Conservation (phyloP, 169 alveolate species). For the Plasmodium gaboni region DNA sequence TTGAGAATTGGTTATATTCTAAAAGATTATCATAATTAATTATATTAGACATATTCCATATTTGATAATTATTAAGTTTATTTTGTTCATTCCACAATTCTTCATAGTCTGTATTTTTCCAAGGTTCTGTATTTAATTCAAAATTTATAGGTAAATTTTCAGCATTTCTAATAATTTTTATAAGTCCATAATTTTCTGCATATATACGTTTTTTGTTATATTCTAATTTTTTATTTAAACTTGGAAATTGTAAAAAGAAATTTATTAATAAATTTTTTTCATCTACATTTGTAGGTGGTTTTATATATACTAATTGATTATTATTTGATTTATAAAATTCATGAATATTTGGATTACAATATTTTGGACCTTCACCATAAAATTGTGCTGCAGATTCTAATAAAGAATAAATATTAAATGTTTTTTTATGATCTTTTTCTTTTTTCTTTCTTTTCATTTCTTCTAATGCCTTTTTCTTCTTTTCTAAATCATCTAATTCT, state of each 20-base stretch:
- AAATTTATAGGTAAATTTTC: slow-evolving; percentile 54
- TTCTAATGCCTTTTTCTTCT: slow-evolving; percentile 66
- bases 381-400: slow-evolving; percentile 73
- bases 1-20: slow-evolving; percentile 17
- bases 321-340: slow-evolving; percentile 59
- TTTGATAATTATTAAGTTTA: slow-evolving; percentile 48
- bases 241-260: slow-evolving; percentile 72
- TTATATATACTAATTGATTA: slow-evolving; percentile 72
- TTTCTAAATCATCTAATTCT: slow-evolving; percentile 32
- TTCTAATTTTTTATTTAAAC: slow-evolving; percentile 50
- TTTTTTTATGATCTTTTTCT: slow-evolving; percentile 63
- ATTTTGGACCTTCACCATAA: slow-evolving; percentile 78
- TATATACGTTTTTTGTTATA: slow-evolving; percentile 67
- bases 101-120: slow-evolving; percentile 31
- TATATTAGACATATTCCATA: slow-evolving; percentile 62
- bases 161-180: slow-evolving; percentile 48
- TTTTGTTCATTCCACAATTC: slow-evolving; percentile 66
- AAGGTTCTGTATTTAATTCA: slow-evolving; percentile 49
- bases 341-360: slow-evolving; percentile 69
- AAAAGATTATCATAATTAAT: slow-evolving; percentile 4
- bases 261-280: slow-evolving; percentile 61
- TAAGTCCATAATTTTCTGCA: slow-evolving; percentile 75
- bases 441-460: slow-evolving; percentile 66
- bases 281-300: slow-evolving; percentile 56
- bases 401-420: slow-evolving; percentile 40